Base-by-base conservation (phyloP, 2,329 filamentous ascomycete species). In the Ascochyta clinopodiicola region DNA sequence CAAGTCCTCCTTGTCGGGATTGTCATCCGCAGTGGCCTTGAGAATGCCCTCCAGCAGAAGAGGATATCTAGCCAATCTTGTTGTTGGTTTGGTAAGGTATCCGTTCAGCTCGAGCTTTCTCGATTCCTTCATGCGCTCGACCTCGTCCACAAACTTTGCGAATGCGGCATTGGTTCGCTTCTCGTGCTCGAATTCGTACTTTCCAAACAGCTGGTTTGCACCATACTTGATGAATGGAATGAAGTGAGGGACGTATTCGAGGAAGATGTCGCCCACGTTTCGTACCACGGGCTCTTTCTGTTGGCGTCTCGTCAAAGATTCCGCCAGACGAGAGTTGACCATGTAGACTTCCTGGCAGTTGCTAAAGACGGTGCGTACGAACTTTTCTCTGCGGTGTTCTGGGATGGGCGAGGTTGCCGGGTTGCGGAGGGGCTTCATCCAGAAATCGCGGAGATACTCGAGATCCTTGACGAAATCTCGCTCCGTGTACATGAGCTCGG, bases 381-480 rank as follows among this genome's bases (percentile, higher is more conserved):
- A 96, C 69, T 90, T 91, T 63, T 97, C 94, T 58, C 92, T 87
- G 55, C 91, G 87, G 57, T 91, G 87, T 62, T 95, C 87, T 5
- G 95, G 94, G 61, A 99, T 96, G 0, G 93, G 94, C 4, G 94
- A 97, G 15, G 84, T 80, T 10, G 78, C 75, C 17, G 84, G 82
- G 52, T 84, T 84, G 44, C 92, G 87, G 53, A 99, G 79, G 9
- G 95, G 95, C 64, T 95, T 85, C 79, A 99, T 96, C 95, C 95
- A 99, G 81, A 98, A 99, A 79, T 99, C 95, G 59, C 95, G 87
- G 27, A 99, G 82, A 72, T 99, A 99, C 77, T 99, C 95, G 68
- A 99, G 81, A 76, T 99, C 95, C 80, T 99, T 99, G 73, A 99
- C 95, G 69, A 99, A 99, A 78, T 99, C 95, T 66, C 95, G 87